Percentiles rank a stretch among this genome's conserved stretches.
These are phyloP conservation scores for Populus hybrid DNA, from an alignment of 441 rosid species.

Conservation along the genomic window DNA sequence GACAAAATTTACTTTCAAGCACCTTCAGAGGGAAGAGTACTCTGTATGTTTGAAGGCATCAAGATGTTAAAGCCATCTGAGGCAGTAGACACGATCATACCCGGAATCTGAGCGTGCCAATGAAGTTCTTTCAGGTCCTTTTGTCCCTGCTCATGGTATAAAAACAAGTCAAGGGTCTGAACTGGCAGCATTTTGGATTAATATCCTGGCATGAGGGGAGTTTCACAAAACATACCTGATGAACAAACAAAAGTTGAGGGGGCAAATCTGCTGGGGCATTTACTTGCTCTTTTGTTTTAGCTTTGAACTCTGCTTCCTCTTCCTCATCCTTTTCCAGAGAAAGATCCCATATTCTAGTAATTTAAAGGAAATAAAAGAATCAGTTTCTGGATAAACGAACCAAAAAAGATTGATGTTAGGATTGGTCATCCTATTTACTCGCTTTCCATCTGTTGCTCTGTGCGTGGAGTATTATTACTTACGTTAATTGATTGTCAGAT, in stretches of 20 bases:
- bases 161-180: neutral
- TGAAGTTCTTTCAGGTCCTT: slow-evolving; percentile 93
- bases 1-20: slow-evolving; percentile 23
- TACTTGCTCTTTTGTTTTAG: slow-evolving; percentile 76
- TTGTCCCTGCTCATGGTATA: slow-evolving; percentile 64
- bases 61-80: slow-evolving; percentile 82
- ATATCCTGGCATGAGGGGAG: neutral
- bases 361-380: neutral
- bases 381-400: neutral
- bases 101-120: slow-evolving; percentile 90
- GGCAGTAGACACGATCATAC: slow-evolving; percentile 86
- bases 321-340: slow-evolving; percentile 90
- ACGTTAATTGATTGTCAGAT: slow-evolving; percentile 87
- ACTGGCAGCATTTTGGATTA: neutral
- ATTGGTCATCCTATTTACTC: neutral
- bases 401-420: neutral
- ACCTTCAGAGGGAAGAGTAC: slow-evolving; percentile 62
- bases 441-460: neutral
- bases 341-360: slow-evolving; percentile 88
- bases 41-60: slow-evolving; percentile 92
- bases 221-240: slow-evolving; percentile 50
- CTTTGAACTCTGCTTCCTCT: slow-evolving; percentile 89
- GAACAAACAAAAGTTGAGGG: slow-evolving; percentile 93
- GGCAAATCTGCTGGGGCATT: slow-evolving; percentile 83
- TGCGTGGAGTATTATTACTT: slow-evolving; percentile 22